Percentiles rank a stretch among this genome's conserved stretches.
phyloP scores from a whole-genome alignment of 441 rosid genomes.

The Populus trichocarpa region DNA sequence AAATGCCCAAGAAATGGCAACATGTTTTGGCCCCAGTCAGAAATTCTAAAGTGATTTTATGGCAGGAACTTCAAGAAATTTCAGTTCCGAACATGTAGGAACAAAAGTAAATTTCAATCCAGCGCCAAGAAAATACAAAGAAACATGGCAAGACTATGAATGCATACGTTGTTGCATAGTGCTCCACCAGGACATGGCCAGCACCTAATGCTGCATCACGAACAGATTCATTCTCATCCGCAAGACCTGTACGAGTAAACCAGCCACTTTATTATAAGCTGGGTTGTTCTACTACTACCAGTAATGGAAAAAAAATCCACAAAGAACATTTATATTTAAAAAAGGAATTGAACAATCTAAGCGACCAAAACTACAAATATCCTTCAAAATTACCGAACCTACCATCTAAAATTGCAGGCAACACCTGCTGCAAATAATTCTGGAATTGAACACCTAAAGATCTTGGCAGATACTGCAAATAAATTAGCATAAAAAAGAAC shows the following conservation, averaged over 20 bases:
- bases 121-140: conserved; percentile 1
- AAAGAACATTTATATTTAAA: not conserved
- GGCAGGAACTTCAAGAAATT: not conserved
- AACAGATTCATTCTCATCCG: conserved; percentile 99
- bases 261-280: not conserved
- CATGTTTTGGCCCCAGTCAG: not conserved
- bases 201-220: conserved; percentile 99
- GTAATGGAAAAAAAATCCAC: conserved; percentile 38
- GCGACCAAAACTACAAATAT: not conserved
- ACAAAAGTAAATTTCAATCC: not conserved
- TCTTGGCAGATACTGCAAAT: conserved; percentile 80
- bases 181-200: conserved; percentile 99
- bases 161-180: conserved; percentile 92
- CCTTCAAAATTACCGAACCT: conserved; percentile 6
- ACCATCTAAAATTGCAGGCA: conserved; percentile 98
- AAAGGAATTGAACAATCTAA: conserved; percentile 4
- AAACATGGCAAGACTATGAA: conserved; percentile 17
- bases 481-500: conserved; percentile 8
- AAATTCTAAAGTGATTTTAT: not conserved
- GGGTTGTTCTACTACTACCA: conserved; percentile 2
- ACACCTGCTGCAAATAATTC: conserved; percentile 72
- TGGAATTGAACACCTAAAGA: conserved; percentile 91
- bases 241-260: conserved; percentile 63
- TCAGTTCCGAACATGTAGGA: not conserved
- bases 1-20: not conserved